These are phyloP conservation scores for Capsicum pubescens DNA, from an alignment of 257 asterid species.

Conservation along the genomic window DNA sequence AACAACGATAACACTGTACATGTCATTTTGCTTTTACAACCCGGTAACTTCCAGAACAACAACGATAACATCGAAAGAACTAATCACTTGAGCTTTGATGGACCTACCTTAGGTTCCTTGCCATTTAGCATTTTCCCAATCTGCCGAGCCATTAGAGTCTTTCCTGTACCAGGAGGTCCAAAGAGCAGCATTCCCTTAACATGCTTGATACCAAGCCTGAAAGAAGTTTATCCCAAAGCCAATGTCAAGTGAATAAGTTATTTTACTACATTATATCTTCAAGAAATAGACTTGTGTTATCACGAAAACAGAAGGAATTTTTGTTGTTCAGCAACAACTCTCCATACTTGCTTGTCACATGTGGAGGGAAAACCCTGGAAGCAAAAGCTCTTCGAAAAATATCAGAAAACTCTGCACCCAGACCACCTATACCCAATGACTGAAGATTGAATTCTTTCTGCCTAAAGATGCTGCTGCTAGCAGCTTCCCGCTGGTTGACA, in stretches of 20 bases:
- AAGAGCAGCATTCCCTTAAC: slow-evolving; percentile 97
- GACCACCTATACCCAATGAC: slow-evolving; percentile 94
- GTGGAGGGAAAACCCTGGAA: slow-evolving; percentile 96
- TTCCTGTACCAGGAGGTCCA: slow-evolving; percentile 99
- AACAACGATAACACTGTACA: too few species aligned
- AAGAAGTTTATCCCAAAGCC: slow-evolving; percentile 35
- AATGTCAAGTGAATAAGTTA: slow-evolving; percentile 33
- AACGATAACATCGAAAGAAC: neutral
- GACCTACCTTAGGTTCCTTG: slow-evolving; percentile 93
- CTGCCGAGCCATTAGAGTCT: slow-evolving; percentile 99
- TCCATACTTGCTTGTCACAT: slow-evolving; percentile 89
- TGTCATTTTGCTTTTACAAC: too few species aligned
- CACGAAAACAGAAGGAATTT: slow-evolving; percentile 30
- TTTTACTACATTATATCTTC: slow-evolving; percentile 18
- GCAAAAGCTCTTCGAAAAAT: slow-evolving; percentile 99
- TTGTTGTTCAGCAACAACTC: slow-evolving; percentile 23
- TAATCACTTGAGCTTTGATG: slow-evolving; percentile 20
- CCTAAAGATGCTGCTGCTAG: slow-evolving; percentile 90
- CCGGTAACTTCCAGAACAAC: slow-evolving; percentile 3
- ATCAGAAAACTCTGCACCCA: slow-evolving; percentile 95
- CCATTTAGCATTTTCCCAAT: slow-evolving; percentile 97
- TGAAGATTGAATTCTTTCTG: slow-evolving; percentile 94
- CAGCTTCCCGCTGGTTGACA: slow-evolving; percentile 95
- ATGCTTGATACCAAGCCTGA: slow-evolving; percentile 95
- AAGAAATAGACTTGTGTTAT: neutral